Base-by-base conservation (phyloP, 2,329 filamentous ascomycete genomes). In the Trichoderma pleuroti region DNA sequence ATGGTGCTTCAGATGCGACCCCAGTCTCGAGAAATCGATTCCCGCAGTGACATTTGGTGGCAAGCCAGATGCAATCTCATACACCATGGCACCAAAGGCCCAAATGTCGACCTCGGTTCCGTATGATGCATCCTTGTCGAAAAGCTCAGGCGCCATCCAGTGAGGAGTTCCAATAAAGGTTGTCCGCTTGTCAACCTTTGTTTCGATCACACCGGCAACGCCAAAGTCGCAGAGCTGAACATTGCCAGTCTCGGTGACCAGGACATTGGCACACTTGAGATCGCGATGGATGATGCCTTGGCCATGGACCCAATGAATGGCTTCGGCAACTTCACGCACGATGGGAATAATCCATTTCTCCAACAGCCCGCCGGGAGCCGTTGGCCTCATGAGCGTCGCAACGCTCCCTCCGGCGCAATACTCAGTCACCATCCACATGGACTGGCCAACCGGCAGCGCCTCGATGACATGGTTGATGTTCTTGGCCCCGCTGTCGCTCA, bases 341-440 rank as follows among this genome's bases (percentile, higher is more conserved):
- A 92, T 91, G 5, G 90, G 87, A 16, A 90, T 87, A 70, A 92
- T 91, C 86, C 88, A 91, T 78, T 89, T 91, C 81, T 92, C 90
- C 75, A 88, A 86, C n/a, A 92, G 80, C 2, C 90, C 89, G 1
- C 87, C 87, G 0, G 88, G 88, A 4, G 86, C 84, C 1, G 88
- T 91, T n/a, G 90, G 89, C 77, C 87, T 88, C 89, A 91, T 90
- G 71, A 87, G 86, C 72, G 86, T 94, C 74, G 87, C 91, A 78
- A 97, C 91, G 78, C 93, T 96, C 62, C 93, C 93, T 72, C 93
- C 93, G 7, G 91, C 92, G 76, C 93, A 94, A 79, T 94, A 94
- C 81, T 96, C 92, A 71, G 92, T 94, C 70, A 96, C 89, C 83
- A 96, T 93, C 93, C 93, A 97, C 82, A 97, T 90, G 72, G 93